A percentile compares a stretch with the other conserved stretches of the same genome.
These are phyloP conservation scores for Colletotrichum truncatum DNA, from an alignment of 2,329 filamentous ascomycete genomes.

Conservation along the genomic window DNA sequence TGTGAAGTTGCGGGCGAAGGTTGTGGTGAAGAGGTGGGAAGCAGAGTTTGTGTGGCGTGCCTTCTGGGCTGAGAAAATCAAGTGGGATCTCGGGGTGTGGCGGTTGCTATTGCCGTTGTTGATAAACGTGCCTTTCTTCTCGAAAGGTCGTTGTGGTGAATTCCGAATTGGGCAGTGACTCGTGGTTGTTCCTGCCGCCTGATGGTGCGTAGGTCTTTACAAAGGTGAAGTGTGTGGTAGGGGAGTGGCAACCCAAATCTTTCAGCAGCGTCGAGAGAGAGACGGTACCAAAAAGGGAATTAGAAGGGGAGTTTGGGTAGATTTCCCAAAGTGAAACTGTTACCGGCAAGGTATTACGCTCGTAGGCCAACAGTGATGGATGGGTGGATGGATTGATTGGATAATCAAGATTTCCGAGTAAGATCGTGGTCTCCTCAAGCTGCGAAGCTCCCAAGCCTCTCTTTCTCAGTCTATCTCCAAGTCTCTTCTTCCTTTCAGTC, in stretches of 20 bases:
- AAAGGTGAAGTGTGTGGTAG: not conserved
- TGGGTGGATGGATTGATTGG: not conserved
- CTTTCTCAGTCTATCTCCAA: constrained; percentile 11
- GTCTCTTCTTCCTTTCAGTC: constrained; percentile 27
- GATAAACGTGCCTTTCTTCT: no score
- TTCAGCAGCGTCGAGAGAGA: not conserved
- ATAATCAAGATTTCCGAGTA: constrained; percentile 3
- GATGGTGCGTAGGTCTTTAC: no score
- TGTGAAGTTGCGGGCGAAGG: not conserved
- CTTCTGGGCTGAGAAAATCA: not conserved
- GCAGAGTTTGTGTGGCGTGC: not conserved
- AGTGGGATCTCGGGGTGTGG: not conserved
- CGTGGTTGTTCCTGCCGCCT: no score
- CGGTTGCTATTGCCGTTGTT: constrained; percentile 12
- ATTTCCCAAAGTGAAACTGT: constrained; percentile 3
- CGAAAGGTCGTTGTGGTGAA: constrained; percentile 1
- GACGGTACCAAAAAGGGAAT: not conserved
- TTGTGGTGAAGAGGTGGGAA: not conserved
- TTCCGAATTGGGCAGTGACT: no score
- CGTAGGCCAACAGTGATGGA: constrained; percentile 11
- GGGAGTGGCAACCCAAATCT: not conserved
- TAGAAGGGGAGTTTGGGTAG: not conserved
- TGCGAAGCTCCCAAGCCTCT: constrained; percentile 15
- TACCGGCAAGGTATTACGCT: constrained; percentile 24
- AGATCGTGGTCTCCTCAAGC: constrained; percentile 6